Evolutionary conservation across 257 asterid species (phyloP), one percentile per base, ranked within the genome.

Genomic region (Craterostigma plantagineum): DNA sequence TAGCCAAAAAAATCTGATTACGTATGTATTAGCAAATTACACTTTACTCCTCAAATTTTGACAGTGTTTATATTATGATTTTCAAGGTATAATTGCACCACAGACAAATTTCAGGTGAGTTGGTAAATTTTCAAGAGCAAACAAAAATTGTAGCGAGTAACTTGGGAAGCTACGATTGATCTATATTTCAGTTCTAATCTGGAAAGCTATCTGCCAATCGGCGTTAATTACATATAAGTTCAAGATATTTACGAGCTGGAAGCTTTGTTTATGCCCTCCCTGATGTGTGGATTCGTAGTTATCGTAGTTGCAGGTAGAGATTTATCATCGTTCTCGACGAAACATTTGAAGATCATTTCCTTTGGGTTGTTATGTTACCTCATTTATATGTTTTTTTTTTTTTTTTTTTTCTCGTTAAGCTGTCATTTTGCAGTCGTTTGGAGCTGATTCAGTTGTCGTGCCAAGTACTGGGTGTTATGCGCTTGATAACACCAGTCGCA

Each of bases 401-500:
- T 10, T 17, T 27, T 60, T 51, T 16, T 30, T 45, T 11, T 54
- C 10, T 12, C 48, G 40, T 67, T 62, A 75, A 67, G 94, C 64
- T 63, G 65, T 73, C 51, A 13, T 75, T 40, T 52, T 64, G 17
- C 57, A 71, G 46, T 63, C 81, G 9, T 42, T 48, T 45, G 91
- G 74, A 65, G 83, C 60, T 54, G 73, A 43, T 64, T 61, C 92
- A 38, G 87, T 86, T 55, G 77, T 56, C 51, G 72, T 79, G 16
- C 96, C 96, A 14, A 73, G 56, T 48, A 66, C 92, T 56, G 61
- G 60, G 59, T 85, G 96, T 64, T 81, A 75, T 60, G 91, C 68
- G 33, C 54, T 85, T 2, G 96, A 78, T 52, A 85, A 73, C 53
- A 57, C 72, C 70, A 85, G 96, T 48, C 67, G 51, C 67, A 75